Evolutionary conservation across 179 eudicot genomes (phyloP).

Genomic region (Pouteria campechiana): DNA sequence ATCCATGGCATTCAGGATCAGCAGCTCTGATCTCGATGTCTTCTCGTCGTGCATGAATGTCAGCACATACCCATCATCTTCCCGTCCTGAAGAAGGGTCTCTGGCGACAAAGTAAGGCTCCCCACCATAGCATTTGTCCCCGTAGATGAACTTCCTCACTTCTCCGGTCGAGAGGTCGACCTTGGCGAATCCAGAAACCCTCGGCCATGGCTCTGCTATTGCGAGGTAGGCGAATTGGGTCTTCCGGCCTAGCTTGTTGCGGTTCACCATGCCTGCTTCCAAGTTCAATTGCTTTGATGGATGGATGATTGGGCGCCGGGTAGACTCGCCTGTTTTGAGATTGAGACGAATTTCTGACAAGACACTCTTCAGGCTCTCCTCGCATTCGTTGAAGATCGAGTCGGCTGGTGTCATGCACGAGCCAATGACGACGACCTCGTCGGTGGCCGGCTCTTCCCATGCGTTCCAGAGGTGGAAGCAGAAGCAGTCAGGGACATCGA

Average conservation of each 20-base stretch:
- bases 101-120: constrained; percentile 62
- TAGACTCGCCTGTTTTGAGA: constrained; percentile 44
- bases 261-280: constrained; percentile 83
- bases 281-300: constrained; percentile 38
- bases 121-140: constrained; percentile 50
- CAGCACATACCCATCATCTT: constrained; percentile 66
- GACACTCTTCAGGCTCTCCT: constrained; percentile 38
- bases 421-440: constrained; percentile 74
- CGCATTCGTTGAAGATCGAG: constrained; percentile 71
- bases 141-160: constrained; percentile 39
- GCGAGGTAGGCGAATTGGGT: constrained; percentile 66
- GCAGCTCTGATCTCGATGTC: constrained; percentile 45
- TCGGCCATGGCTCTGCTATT: constrained; percentile 93
- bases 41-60: constrained; percentile 70
- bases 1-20: constrained; percentile 47
- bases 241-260: constrained; percentile 50
- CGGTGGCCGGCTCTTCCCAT: constrained; percentile 70
- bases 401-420: constrained; percentile 90
- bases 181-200: constrained; percentile 72
- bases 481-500: constrained; percentile 67
- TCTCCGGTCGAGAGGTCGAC: constrained; percentile 52
- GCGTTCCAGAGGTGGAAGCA: constrained; percentile 92
- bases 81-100: constrained; percentile 11
- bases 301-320: constrained; percentile 29
- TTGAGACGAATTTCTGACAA: constrained; percentile 65